phyloP scores from a whole-genome alignment of 2,329 filamentous ascomycete genomes.

The Trichoderma cornu-damae region DNA sequence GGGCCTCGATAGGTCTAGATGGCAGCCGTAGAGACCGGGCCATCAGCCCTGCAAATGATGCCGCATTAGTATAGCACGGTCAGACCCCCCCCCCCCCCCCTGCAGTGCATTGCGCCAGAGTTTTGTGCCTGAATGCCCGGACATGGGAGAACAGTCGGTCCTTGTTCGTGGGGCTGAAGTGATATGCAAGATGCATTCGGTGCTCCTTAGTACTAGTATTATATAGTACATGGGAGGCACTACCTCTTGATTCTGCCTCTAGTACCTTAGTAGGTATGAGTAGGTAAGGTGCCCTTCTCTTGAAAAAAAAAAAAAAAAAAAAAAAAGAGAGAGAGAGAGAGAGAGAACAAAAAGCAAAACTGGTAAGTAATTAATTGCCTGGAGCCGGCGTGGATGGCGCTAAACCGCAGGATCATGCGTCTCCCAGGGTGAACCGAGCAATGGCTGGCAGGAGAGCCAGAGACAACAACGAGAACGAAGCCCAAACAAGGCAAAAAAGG shows the following conservation, averaged over 20 bases:
- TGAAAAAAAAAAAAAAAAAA: too few relatives aligned
- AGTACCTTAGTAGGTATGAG: too few relatives aligned
- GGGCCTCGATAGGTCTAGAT: slow-evolving; percentile 1
- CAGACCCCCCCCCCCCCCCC: too few relatives aligned
- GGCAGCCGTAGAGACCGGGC: neutral
- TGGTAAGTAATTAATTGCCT: too few relatives aligned
- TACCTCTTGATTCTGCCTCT: too few relatives aligned
- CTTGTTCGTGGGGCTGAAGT: neutral
- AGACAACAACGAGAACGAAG: neutral
- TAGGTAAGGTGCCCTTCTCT: too few relatives aligned
- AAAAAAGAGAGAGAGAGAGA: too few relatives aligned
- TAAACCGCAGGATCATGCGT: slow-evolving; percentile 5
- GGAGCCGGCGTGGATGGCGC: neutral
- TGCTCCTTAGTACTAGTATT: too few relatives aligned
- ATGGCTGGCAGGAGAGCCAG: neutral
- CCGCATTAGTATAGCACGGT: neutral
- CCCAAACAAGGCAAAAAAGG: neutral
- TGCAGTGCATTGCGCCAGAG: neutral
- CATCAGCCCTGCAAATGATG: slow-evolving; percentile 4
- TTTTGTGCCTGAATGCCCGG: slow-evolving; percentile 7
- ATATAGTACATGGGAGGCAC: too few relatives aligned
- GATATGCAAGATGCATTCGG: neutral
- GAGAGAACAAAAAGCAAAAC: too few relatives aligned
- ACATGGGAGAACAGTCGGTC: neutral
- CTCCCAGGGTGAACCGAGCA: neutral